Conservation (phyloP, 306 rosid genomes). For the Styphnolobium japonicum region DNA sequence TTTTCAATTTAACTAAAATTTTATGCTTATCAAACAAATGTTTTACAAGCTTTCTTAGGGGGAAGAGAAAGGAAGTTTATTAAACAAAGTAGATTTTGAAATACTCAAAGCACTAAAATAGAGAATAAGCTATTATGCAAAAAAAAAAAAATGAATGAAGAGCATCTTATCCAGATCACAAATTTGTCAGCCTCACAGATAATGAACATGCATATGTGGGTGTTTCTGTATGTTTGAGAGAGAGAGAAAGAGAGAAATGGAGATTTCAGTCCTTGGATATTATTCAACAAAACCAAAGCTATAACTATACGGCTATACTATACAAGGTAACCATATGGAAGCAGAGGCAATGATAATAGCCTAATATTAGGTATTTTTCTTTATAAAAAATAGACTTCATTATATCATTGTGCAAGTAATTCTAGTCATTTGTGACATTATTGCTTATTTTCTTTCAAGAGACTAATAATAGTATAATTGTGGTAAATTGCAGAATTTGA, state of each 20-base stretch:
- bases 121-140: not conserved
- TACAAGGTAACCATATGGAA: slow-evolving; percentile 19
- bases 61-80: not conserved
- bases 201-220: not conserved
- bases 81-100: not conserved
- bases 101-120: not conserved
- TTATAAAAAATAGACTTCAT: too few relatives aligned
- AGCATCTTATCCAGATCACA: not conserved
- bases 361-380: too few relatives aligned
- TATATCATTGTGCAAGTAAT: too few relatives aligned
- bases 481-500: too few relatives aligned
- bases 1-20: not conserved
- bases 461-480: too few relatives aligned
- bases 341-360: too few relatives aligned
- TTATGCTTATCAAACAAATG: slow-evolving; percentile 6
- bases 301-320: not conserved
- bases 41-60: not conserved
- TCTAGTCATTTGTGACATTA: too few relatives aligned
- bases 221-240: not conserved
- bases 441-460: too few relatives aligned
- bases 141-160: not conserved
- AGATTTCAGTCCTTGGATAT: not conserved
- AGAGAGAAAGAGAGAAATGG: not conserved
- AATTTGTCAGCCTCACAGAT: not conserved
- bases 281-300: not conserved